Base-by-base conservation (phyloP, 1,139 yeast species). In the Candida sp. region DNA sequence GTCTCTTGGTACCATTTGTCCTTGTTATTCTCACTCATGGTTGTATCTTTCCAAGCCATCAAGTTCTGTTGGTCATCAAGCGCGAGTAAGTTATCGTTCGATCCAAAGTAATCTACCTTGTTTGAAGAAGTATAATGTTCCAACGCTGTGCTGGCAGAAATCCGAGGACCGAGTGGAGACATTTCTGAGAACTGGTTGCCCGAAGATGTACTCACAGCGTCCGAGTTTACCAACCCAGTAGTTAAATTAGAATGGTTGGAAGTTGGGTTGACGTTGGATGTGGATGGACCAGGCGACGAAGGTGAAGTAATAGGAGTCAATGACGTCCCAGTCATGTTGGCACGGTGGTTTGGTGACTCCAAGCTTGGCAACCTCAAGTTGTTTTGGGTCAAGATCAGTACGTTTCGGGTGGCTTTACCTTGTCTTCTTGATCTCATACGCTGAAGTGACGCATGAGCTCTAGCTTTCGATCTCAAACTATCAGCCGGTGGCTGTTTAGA, bases 361-460 rank as follows among this genome's bases (percentile, higher is more conserved):
- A 60, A 48, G 49, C 65, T 63, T 1, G 72, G 69, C 12, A 69
- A 49, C 46, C 65, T 58, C 34, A 59, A 54, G 44, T 60, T 63
- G 42, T 56, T 63, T 34, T 66, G 54, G 3, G 57, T 68, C 2
- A 66, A 58, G 30, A 66, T 62, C 67, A 65, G 72, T 4, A 68
- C 62, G 49, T 69, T 70, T 44, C 69, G 55, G 5, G 74, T 70
- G 34, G 83, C 77, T 58, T 78, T 82, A 51, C 85, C 82, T 60
- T 78, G 78, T 52, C 90, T 68, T 53, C 89, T 71, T 37, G 83
- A 81, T 54, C 83, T 76, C 78, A 86, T 84, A 65, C 92, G 73
- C 54, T 83, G 78, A 40, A 86, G 67, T 0, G 89, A 84, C 0
- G 90, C 90, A 62, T 84, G 85, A 0, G 90, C 90, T 57, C 90